Base-by-base conservation (phyloP, 176 grass and related monocot genomes). In the Zoysia japonica region DNA sequence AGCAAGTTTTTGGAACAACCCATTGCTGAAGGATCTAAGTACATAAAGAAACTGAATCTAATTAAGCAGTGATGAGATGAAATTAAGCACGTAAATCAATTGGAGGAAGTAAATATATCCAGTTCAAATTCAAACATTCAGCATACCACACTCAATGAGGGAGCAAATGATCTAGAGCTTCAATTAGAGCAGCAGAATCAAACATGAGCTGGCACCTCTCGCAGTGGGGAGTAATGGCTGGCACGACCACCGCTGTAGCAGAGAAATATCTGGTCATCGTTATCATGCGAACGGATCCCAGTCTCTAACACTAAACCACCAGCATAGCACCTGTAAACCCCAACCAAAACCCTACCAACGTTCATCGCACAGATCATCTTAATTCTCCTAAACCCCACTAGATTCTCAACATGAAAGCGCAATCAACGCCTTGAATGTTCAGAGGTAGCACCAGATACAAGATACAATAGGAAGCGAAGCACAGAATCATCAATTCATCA, bases 261-360 rank as follows among this genome's bases (percentile, higher is more conserved):
- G 52, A 89, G 66, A 89, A 89, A 89, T 89, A 89, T 64, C 87
- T 72, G 61, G 82, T 89, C 87, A 89, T 89, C 87, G 87, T 82
- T 82, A 89, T 89, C 88, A 89, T 67, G 88, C 74, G 74, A 86
- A 79, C 45, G 61, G 20, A 85, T 82, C 73, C 88, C 88, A 82
- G 69, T 84, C 71, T 80, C 81, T 75, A 75, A 84, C 86, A 84
- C 87, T 80, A 71, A 76, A 88, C 52, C 76, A 84, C 64, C 13
- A 80, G 39, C 83, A 73, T 51, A 79, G 40, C 20, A 51, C 45
- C 38, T 72, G 50, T 39, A 68, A 61, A 78, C 53, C 46, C 20
- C 47, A 77, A 85, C 20, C 61, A 56, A 62, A 7, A 62, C 60
- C 37, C 35, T 50, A 38, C 28, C 65, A 47, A 44, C 42, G 57